A percentile compares a stretch with the other conserved stretches of the same genome.
Evolutionary conservation across 2,329 filamentous ascomycete genomes (phyloP).

Genomic region (Zymoseptoria tritici): DNA sequence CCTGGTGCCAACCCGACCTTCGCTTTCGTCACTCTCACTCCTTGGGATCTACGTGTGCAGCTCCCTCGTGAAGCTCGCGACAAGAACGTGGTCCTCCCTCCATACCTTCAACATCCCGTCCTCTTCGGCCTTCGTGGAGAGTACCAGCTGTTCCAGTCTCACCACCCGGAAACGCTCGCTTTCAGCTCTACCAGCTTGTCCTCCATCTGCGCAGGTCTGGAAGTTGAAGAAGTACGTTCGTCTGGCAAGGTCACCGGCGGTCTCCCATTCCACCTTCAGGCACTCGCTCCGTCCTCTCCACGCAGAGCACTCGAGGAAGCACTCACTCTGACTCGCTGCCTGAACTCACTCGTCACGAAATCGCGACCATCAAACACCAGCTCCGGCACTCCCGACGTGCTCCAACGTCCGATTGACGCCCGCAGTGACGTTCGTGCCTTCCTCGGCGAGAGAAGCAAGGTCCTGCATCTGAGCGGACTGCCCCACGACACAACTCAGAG

Average conservation of each 20-base stretch:
- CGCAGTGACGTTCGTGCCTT: conserved; percentile 94
- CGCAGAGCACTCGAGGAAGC: conserved; percentile 97
- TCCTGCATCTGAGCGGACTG: conserved; percentile 93
- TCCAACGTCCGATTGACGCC: conserved; percentile 93
- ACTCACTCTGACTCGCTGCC: conserved; percentile 83
- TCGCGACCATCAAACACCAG: conserved; percentile 64
- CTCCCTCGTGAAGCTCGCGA: conserved; percentile 94
- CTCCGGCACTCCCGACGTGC: conserved; percentile 83
- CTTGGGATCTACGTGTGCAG: conserved; percentile 97
- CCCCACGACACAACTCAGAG: conserved; percentile 98
- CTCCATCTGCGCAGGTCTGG: conserved; percentile 95
- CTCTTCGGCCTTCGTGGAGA: conserved; percentile 96
- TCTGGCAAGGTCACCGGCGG: conserved; percentile 99
- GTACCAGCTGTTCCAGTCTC: conserved; percentile 97
- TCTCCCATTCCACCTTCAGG: conserved; percentile 93
- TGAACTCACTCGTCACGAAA: conserved; percentile 89
- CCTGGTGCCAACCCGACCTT: conserved; percentile 55
- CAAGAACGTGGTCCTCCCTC: conserved; percentile 92
- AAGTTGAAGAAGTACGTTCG: conserved; percentile 95
- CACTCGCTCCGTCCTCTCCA: conserved; percentile 87
- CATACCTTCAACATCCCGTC: conserved; percentile 94
- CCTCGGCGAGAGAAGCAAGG: conserved; percentile 91
- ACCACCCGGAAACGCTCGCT: conserved; percentile 93
- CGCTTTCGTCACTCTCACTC: conserved; percentile 95
- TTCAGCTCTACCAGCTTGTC: conserved; percentile 92